phyloP scores from a whole-genome alignment of 352 stramenopile genomes.

The Globisporangium takayamanum region DNA sequence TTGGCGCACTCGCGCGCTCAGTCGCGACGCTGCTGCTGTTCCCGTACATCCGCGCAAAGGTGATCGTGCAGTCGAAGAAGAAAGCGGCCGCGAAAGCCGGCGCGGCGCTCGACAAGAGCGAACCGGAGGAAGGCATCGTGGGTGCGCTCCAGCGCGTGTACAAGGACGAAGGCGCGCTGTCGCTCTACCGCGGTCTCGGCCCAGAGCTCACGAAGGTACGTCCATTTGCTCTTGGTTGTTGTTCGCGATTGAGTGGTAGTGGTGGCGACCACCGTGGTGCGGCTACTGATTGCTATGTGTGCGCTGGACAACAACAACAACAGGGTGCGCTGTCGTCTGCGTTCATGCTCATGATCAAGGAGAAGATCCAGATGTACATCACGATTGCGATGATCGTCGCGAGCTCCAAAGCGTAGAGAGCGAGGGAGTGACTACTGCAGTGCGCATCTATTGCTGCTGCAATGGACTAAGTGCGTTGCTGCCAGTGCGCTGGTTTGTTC shows the following conservation, averaged over 20 bases:
- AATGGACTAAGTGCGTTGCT: too few relatives aligned
- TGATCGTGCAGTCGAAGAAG: slow-evolving; percentile 89
- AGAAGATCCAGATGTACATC: slow-evolving; percentile 93
- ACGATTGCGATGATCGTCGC: slow-evolving; percentile 72
- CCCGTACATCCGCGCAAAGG: slow-evolving; percentile 95
- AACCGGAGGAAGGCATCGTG: slow-evolving; percentile 66
- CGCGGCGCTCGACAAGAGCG: slow-evolving; percentile 11
- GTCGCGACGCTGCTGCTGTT: slow-evolving; percentile 95
- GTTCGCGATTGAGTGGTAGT: neutral
- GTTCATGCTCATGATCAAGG: slow-evolving; percentile 98
- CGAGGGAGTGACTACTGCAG: neutral
- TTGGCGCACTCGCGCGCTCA: slow-evolving; percentile 91
- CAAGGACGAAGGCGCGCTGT: slow-evolving; percentile 78
- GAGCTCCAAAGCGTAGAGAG: slow-evolving; percentile 15
- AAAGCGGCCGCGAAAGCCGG: slow-evolving; percentile 33
- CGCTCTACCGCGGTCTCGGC: slow-evolving; percentile 91
- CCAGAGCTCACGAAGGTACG: slow-evolving; percentile 89
- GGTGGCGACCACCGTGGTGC: neutral
- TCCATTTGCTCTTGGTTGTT: neutral
- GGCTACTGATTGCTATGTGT: neutral
- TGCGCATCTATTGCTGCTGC: too few relatives aligned
- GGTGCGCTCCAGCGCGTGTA: slow-evolving; percentile 69
- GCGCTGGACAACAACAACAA: too few relatives aligned
- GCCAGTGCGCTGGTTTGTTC: too few relatives aligned
- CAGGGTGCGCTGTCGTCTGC: slow-evolving; percentile 93